These are phyloP conservation scores for Tetrahymena borealis DNA, from an alignment of 73 alveolate species.

Conservation along the genomic window DNA sequence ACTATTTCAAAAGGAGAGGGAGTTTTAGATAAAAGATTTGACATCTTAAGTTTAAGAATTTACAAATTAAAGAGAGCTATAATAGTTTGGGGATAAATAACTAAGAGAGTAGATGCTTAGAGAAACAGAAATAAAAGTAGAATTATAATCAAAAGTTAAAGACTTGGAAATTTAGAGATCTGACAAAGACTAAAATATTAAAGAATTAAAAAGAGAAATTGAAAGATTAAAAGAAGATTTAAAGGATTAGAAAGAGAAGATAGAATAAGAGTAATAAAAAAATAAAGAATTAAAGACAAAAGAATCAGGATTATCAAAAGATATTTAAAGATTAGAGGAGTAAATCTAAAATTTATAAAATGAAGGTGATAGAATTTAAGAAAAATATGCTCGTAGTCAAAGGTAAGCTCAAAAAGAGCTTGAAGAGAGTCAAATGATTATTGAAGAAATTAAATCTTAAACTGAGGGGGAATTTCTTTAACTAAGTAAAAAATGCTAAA, in stretches of 20 bases:
- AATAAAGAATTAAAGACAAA: not conserved
- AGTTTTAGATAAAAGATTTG: not conserved
- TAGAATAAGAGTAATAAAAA: not conserved
- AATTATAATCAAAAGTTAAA: not conserved
- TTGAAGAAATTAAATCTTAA: not conserved
- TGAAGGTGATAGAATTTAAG: not conserved
- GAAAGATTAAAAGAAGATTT: not conserved
- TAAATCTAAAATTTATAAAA: not conserved
- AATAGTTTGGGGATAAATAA: not conserved
- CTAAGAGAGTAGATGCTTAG: not conserved
- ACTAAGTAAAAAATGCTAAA: not conserved
- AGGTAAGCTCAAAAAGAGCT: not conserved
- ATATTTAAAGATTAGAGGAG: not conserved
- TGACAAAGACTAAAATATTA: not conserved
- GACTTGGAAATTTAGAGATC: not conserved
- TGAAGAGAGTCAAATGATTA: not conserved
- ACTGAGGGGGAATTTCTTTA: not conserved
- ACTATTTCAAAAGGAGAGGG: not conserved
- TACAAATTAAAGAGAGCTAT: not conserved
- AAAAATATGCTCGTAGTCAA: not conserved
- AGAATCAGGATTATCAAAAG: not conserved
- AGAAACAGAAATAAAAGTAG: not conserved
- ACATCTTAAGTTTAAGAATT: not conserved
- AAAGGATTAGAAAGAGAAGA: not conserved
- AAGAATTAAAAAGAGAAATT: not conserved